Evolutionary conservation across 805 yeast genomes (phyloP), one percentile per base, ranked within the genome.

Genomic region (Sugiyamaella valdiviana): DNA sequence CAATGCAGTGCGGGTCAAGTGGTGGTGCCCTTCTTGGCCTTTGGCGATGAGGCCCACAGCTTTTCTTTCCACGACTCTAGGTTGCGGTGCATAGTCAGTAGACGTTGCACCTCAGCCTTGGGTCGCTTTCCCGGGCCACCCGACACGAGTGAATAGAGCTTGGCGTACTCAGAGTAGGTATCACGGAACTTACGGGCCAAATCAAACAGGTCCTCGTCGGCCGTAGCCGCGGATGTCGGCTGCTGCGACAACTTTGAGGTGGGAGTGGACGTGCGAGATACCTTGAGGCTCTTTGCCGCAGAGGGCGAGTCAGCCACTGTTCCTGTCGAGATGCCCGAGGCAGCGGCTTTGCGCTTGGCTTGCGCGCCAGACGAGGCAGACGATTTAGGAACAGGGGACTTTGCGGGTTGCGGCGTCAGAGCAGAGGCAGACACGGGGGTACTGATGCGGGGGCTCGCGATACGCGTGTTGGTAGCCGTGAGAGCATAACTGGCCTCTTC

Each of bases 61-160:
- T 73, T 69, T 50, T 69, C 70, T 61, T 80, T 80, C 83, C 83
- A 78, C 37, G 71, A 70, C 16, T 75, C 70, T 44, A 80, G 63
- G 38, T 70, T 68, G 26, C 71, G 71, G 61, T 80, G 85, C 63
- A 80, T 58, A 44, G 73, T 73, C 57, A 72, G 68, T 43, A 80
- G 62, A 58, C 64, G 67, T 57, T 61, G 75, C 50, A 63, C 64
- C 50, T 63, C 63, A 37, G 60, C 44, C 37, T 55, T 48, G 20
- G 54, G 52, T 24, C 55, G 51, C 21, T 42, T 42, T 17, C 35
- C 40, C 10, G 54, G 49, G 21, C 58, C 55, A 6, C 51, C 20
- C 21, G 52, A 35, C 19, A 71, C 56, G 7, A 53, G 20, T 29
- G 62, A 57, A 62, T 79, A 78, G n/a, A 79, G 63, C 15, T 58